Base-by-base conservation (phyloP, 2,329 filamentous ascomycete species). In the Xylaria sp. region DNA sequence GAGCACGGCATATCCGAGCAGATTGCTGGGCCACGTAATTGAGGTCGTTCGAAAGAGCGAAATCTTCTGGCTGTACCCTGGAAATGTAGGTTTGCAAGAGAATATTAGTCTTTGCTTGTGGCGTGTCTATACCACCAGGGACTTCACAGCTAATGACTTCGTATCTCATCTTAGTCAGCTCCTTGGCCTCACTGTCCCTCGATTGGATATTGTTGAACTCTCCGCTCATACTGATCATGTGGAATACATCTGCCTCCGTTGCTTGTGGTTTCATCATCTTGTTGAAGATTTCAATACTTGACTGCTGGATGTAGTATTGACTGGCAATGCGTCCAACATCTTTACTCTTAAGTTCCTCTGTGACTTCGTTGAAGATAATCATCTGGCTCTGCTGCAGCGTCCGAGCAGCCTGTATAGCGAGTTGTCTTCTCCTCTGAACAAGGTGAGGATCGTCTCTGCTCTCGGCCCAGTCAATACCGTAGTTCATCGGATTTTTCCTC, bases 181-280 rank as follows among this genome's bases (percentile, higher is more conserved):
- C 97, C 75, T 94, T 92, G 66, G 92, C 91, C 81, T 99, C 97
- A 61, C 84, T 96, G 65, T 99, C 96, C 70, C 97, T 87, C 5
- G 92, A 94, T 78, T 98, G 94, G 51, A 99, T 93, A 74, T 99
- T 97, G 82, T 98, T 94, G 75, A 99, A 99, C 80, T 99, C 96
- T 73, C 94, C 94, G 79, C 94, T 97, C 92, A 96, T 94, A 74
- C 94, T 94, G 77, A 99, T 94, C 94, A 99, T 98, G 77, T 92
- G 93, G 63, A 99, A 84, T 56, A 98, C 91, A 77, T 99, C 96
- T 6, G 94, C 94, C 81, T 99, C 96, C 0, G 92, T 94, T 10
- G 94, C 91, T 32, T 90, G 88, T 1, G 94, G 91, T 62, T 88
- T 87, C 96, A 99, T 98, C 91, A 96, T 92, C 5, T 89, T 89